These are phyloP conservation scores for Alternaria arbusti DNA, from an alignment of 2,329 filamentous ascomycete species.

Conservation along the genomic window DNA sequence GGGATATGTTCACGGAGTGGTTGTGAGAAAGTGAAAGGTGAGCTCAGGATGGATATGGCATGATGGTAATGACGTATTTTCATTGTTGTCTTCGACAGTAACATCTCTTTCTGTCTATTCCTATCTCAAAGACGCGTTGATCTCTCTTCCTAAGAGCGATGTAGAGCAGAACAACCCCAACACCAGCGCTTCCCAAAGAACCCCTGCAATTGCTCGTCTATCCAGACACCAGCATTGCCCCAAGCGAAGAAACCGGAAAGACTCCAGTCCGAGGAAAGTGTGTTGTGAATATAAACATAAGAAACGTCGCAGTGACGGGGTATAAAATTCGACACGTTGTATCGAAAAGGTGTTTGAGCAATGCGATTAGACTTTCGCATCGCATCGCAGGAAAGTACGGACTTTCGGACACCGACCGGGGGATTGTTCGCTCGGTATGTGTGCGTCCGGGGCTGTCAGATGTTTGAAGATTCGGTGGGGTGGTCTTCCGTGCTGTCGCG, in stretches of 20 bases:
- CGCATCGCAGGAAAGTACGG: neutral
- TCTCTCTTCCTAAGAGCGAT: neutral
- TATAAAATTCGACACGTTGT: neutral
- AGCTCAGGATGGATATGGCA: neutral
- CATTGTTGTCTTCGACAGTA: neutral
- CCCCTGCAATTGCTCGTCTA: neutral
- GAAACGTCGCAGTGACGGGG: conserved; percentile 13
- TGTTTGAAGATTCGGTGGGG: conserved; percentile 7
- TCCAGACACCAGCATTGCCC: neutral
- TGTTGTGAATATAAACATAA: conserved; percentile 9
- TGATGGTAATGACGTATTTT: neutral
- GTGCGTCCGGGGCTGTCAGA: neutral
- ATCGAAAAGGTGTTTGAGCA: neutral
- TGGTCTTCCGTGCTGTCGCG: neutral
- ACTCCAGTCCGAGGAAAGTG: neutral
- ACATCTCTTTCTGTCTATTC: neutral
- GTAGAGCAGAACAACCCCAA: conserved; percentile 2
- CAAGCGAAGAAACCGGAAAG: neutral
- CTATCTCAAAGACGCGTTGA: neutral
- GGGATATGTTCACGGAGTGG: neutral
- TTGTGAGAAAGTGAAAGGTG: neutral
- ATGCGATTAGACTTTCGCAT: neutral
- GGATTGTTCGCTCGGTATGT: neutral
- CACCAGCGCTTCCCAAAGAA: conserved; percentile 8
- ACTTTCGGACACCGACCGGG: neutral